phyloP scores from a whole-genome alignment of 345 rosid genomes.

The Bruguiera gymnorhiza region DNA sequence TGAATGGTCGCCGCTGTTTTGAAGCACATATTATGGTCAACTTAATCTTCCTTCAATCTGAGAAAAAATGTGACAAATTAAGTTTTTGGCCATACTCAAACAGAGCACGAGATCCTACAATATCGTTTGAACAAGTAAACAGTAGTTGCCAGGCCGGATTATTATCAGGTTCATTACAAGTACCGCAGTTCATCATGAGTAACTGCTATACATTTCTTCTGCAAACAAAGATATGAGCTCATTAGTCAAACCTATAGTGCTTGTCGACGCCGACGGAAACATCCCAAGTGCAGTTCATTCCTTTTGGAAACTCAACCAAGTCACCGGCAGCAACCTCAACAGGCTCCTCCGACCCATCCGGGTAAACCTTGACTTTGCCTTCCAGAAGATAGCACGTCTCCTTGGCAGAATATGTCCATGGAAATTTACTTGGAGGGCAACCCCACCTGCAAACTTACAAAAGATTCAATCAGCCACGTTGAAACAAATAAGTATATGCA shows the following conservation, averaged over 20 bases:
- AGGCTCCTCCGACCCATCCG: conserved; percentile 61
- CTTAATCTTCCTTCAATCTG: no score
- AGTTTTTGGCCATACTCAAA: no score
- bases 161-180: no score
- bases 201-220: not conserved
- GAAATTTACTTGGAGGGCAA: conserved; percentile 90
- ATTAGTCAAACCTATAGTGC: conserved; percentile 70
- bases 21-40: no score
- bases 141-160: no score
- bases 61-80: no score
- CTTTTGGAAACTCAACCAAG: conserved; percentile 79
- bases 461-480: not conserved
- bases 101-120: no score
- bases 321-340: conserved; percentile 80
- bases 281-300: conserved; percentile 97
- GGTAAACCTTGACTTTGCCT: conserved; percentile 75
- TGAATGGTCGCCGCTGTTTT: no score
- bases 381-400: conserved; percentile 77
- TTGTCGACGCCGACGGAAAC: conserved; percentile 81
- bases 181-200: no score
- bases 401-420: conserved; percentile 69
- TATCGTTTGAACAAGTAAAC: no score
- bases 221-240: conserved; percentile 1
- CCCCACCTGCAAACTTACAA: conserved; percentile 59
- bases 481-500: not conserved